Conservation (phyloP, 23 red algal species). For the Gracilaria domingensis region DNA sequence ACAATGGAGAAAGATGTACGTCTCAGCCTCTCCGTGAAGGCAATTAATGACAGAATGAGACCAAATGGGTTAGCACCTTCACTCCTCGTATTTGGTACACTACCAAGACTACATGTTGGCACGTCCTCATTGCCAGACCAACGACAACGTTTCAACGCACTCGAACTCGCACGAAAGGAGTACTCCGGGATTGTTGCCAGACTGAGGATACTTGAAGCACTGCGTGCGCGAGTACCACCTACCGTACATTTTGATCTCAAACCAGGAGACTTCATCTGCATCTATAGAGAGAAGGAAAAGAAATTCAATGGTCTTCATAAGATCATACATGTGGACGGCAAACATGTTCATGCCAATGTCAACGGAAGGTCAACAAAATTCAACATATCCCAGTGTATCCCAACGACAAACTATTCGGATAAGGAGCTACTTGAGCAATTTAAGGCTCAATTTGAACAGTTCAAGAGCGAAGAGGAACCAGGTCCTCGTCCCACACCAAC, state of each 20-base stretch:
- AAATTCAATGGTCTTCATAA: neutral
- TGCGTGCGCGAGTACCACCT: neutral
- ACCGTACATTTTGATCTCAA: neutral
- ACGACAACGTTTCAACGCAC: neutral
- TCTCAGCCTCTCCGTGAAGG: neutral
- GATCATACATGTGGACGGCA: neutral
- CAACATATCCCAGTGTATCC: neutral
- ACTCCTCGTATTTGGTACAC: neutral
- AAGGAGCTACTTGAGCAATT: too few relatives aligned
- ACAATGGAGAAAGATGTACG: neutral
- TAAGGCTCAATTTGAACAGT: too few relatives aligned
- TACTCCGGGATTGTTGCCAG: neutral
- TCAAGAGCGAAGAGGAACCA: too few relatives aligned
- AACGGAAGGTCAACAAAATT: neutral
- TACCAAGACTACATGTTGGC: neutral
- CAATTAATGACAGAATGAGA: neutral
- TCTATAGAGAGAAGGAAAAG: neutral
- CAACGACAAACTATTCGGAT: too few relatives aligned
- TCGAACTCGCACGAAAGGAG: neutral
- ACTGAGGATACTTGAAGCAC: neutral
- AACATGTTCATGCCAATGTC: too few relatives aligned
- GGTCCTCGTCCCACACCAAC: too few relatives aligned
- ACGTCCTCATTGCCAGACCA: neutral
- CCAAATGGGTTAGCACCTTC: neutral
- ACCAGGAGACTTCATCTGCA: neutral